A percentile compares a stretch with the other conserved stretches of the same genome.
Conservation (phyloP, 164 flowering plant genomes). For the Cinnamomum micranthum region DNA sequence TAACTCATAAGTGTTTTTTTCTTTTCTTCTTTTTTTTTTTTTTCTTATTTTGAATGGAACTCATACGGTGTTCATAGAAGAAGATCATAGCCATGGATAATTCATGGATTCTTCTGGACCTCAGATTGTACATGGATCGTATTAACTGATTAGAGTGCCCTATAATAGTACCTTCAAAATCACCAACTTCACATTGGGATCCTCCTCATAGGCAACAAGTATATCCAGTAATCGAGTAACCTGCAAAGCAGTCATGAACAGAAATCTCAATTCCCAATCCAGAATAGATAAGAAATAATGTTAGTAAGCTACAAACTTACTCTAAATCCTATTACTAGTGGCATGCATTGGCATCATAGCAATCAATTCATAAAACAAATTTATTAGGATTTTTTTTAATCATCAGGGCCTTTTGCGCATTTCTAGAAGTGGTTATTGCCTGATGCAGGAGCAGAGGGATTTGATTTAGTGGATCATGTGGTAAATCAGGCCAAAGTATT, state of each 20-base stretch:
- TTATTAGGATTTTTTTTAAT: neutral
- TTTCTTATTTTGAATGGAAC: neutral
- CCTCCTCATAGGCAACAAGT: conserved; percentile 58
- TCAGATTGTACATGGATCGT: neutral
- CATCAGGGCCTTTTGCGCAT: no score
- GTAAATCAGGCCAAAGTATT: no score
- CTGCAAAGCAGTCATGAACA: conserved; percentile 27
- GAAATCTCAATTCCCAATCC: neutral
- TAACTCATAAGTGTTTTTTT: neutral
- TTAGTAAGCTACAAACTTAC: neutral
- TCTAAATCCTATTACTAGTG: no score
- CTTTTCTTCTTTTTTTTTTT: neutral
- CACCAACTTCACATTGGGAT: conserved; percentile 58
- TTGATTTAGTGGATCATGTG: no score
- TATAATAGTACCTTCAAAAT: conserved; percentile 61
- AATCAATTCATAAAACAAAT: no score
- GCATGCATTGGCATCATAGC: no score
- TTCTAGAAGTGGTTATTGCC: no score
- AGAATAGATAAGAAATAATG: neutral
- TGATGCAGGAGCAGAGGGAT: no score
- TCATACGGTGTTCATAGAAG: neutral
- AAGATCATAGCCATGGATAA: neutral
- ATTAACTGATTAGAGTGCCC: neutral
- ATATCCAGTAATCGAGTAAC: conserved; percentile 57
- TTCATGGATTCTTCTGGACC: neutral